Evolutionary conservation across 345 rosid species (phyloP), one percentile per base, ranked within the genome.

Genomic region (Camelina laxa): DNA sequence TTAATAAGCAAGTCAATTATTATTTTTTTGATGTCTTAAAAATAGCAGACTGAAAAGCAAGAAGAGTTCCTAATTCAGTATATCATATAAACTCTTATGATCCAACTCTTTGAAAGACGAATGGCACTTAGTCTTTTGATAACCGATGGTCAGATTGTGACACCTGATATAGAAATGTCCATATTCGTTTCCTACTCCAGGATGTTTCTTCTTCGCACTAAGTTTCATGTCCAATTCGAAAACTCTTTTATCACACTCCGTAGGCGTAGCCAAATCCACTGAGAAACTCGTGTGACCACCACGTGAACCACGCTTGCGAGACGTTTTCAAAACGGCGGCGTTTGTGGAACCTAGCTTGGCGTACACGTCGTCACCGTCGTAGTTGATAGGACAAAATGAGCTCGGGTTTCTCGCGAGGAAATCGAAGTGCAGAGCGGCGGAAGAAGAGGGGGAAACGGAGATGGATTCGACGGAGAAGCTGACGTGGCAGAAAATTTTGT

Each of bases 391-490:
- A 12, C 75, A 17, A 11, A 12, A 8, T 10, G 44, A 72, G n/a
- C 21, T 61, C 4, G 75, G 75, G 61, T 71, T 39, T 50, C 30
- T 39, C 5, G 53, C 61, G 10, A 72, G 69, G 20, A 72, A 41
- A 9, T 72, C 45, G 4, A 72, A 41, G 35, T 27, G 44, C 60
- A 60, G 53, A 54, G 54, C 53, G 62, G 69, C 41, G 61, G 44
- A 0, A 14, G 42, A 27, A 4, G 68, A 36, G 2, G 12, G 59
- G 53, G 69, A 17, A 22, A 51, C 30, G 20, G 15, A 8, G 42
- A 72, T 27, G 62, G 69, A 61, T 24, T 72, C 60, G 42, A 72
- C 20, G 53, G 75, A 61, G 61, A 61, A 16, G 16, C 53, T 50
- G 41, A 60, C 61, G 54, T 72, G 69, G n/a, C 7, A 5, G 19